These are phyloP conservation scores for Fusarium sublunatum DNA, from an alignment of 2,329 filamentous ascomycete species.

Conservation along the genomic window DNA sequence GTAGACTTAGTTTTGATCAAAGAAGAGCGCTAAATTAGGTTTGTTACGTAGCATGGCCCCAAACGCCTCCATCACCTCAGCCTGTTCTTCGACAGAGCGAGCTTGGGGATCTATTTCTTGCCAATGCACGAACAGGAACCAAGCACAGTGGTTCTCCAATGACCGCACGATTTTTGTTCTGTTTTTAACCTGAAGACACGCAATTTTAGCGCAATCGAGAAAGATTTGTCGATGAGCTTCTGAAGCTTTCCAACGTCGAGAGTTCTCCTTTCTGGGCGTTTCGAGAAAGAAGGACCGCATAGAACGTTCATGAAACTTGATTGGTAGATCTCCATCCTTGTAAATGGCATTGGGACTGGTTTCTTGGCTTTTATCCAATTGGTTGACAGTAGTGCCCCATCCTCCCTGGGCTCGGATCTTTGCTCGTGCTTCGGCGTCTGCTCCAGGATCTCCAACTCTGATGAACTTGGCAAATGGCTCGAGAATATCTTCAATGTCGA, in stretches of 20 bases:
- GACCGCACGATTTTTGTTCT: background rate
- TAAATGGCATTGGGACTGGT: slow-evolving; percentile 34
- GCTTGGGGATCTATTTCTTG: slow-evolving; percentile 28
- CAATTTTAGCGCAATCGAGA: slow-evolving; percentile 33
- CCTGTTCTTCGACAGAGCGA: slow-evolving; percentile 29
- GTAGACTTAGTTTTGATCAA: slow-evolving; percentile 18
- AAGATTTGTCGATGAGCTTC: slow-evolving; percentile 45
- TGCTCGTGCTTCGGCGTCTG: slow-evolving; percentile 38
- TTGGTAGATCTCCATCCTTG: slow-evolving; percentile 41
- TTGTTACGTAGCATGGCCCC: slow-evolving; percentile 33
- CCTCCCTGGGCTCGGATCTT: slow-evolving; percentile 14
- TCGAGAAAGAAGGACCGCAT: slow-evolving; percentile 46
- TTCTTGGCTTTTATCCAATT: slow-evolving; percentile 37
- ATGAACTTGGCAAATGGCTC: slow-evolving; percentile 46
- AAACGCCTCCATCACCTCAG: slow-evolving; percentile 41
- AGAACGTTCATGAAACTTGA: slow-evolving; percentile 48
- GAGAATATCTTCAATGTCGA: slow-evolving; percentile 45
- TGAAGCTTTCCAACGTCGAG: slow-evolving; percentile 36
- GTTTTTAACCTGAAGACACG: slow-evolving; percentile 10
- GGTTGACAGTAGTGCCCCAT: slow-evolving; percentile 23
- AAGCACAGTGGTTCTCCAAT: slow-evolving; percentile 27
- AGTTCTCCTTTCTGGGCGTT: slow-evolving; percentile 2
- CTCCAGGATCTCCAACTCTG: slow-evolving; percentile 42
- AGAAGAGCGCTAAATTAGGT: slow-evolving; percentile 25
- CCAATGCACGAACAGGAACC: slow-evolving; percentile 38